Conservation (phyloP, 2,329 filamentous ascomycete genomes). For the Stemphylium beticola region DNA sequence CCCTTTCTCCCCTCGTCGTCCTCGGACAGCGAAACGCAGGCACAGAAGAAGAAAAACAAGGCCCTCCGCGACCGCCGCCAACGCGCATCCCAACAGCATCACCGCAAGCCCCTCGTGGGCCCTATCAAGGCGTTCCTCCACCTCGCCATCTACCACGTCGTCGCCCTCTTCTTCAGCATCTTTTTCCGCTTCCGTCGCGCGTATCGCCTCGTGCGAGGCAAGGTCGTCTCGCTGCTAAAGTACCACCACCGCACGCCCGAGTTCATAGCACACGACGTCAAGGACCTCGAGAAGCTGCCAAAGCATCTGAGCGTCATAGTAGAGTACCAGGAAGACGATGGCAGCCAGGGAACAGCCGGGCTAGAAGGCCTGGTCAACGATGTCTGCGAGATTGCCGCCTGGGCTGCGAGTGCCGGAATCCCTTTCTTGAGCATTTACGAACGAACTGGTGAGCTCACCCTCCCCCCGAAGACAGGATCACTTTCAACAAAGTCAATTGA, state of each 20-base stretch:
- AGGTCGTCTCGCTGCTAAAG: slow-evolving; percentile 80
- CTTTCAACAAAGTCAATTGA: neutral
- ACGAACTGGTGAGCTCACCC: slow-evolving; percentile 81
- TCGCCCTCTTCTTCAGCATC: slow-evolving; percentile 85
- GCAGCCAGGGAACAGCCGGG: slow-evolving; percentile 70
- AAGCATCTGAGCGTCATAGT: slow-evolving; percentile 88
- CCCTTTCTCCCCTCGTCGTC: slow-evolving; percentile 59
- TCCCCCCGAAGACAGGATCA: no score
- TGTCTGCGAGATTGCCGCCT: slow-evolving; percentile 88
- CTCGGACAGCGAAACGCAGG: slow-evolving; percentile 23
- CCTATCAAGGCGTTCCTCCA: slow-evolving; percentile 69
- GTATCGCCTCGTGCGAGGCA: slow-evolving; percentile 79
- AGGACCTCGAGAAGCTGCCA: slow-evolving; percentile 74
- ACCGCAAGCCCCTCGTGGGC: slow-evolving; percentile 52
- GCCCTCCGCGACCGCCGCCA: slow-evolving; percentile 21
- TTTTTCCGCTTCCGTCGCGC: slow-evolving; percentile 82
- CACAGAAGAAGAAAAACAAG: slow-evolving; percentile 11
- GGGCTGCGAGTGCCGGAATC: slow-evolving; percentile 90
- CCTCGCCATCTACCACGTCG: slow-evolving; percentile 68
- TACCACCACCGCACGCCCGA: slow-evolving; percentile 97
- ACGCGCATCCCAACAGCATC: slow-evolving; percentile 15
- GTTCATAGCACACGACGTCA: slow-evolving; percentile 87
- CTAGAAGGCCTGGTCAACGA: slow-evolving; percentile 87
- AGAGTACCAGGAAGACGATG: slow-evolving; percentile 69
- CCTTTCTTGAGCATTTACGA: slow-evolving; percentile 90